Base-by-base conservation (phyloP, 2,329 filamentous ascomycete species). In the Aspergillus unguis region DNA sequence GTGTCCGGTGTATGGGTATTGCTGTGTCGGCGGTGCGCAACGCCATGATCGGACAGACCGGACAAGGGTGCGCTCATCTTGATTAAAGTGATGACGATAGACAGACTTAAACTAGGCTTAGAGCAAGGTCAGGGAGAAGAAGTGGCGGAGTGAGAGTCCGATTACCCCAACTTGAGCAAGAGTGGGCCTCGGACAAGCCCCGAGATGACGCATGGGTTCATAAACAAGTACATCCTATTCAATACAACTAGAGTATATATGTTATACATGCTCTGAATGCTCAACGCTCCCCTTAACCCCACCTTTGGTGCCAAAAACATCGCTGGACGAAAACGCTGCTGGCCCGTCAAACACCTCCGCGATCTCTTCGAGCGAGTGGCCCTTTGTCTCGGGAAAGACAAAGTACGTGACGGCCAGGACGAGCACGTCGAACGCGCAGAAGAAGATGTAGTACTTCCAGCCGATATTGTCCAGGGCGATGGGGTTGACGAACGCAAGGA, bases 361-460 rank as follows among this genome's bases (percentile, higher is more conserved):
- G 42, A 69, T 67, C 44, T 69, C 67, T 44, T 70, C 68, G 10
- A 71, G 50, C 0, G 67, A 64, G 9, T 66, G 65, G 8, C 61
- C 64, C 35, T 64, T 65, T 2, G 67, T 71, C 56, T 70, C 68
- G 6, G 65, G 56, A 49, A 69, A 73, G 57, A 63, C 69, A 61
- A 69, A 69, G 50, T 59, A 73, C 23, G 72, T 69, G 32, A 69
- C 57, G 5, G 59, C 46, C 2, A 70, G 52, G 35, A 70, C 66
- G 38, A 69, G 48, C 3, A 50, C 56, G n/a, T 71, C 60, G 59
- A 64, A 71, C 27, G 61, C 58, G 58, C 64, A 68, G 61, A 70
- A 72, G 49, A 72, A 63, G 44, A 71, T 68, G 44, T 72, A 73
- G 52, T 71, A 72, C 47, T 66, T 69, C 68, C 68, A 72, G 44